Evolutionary conservation across 2,329 filamentous ascomycete genomes (phyloP).

Genomic region (Pseudopithomyces maydicus): DNA sequence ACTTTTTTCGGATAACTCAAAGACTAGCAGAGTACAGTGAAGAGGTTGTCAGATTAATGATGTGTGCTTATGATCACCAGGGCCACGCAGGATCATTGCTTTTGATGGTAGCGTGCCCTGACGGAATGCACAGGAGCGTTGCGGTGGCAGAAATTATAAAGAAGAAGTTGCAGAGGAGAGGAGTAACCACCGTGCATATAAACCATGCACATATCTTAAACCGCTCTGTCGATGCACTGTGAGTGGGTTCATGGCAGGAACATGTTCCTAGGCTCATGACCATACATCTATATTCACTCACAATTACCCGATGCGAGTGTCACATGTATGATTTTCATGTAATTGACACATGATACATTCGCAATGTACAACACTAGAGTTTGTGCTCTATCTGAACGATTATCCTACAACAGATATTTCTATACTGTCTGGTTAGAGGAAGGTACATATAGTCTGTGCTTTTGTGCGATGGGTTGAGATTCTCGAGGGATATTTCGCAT

Average conservation of each 20-base stretch:
- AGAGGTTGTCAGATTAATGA: neutral
- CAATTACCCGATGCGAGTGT: too few relatives aligned
- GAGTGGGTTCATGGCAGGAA: neutral
- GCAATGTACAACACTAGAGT: too few relatives aligned
- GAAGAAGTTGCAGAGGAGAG: conserved; percentile 20
- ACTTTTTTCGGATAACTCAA: neutral
- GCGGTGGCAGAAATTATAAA: conserved; percentile 33
- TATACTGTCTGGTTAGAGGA: neutral
- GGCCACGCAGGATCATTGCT: neutral
- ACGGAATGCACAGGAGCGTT: conserved; percentile 40
- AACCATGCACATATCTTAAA: conserved; percentile 34
- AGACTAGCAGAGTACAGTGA: neutral
- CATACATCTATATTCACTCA: too few relatives aligned
- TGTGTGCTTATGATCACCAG: conserved; percentile 4
- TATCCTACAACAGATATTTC: too few relatives aligned
- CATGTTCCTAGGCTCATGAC: too few relatives aligned
- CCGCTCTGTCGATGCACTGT: conserved; percentile 16
- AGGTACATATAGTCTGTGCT: neutral
- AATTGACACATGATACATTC: too few relatives aligned
- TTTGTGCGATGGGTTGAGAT: neutral
- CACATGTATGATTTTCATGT: too few relatives aligned
- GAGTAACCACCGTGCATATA: conserved; percentile 20
- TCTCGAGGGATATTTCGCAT: neutral
- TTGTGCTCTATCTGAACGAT: too few relatives aligned
- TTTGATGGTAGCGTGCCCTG: conserved; percentile 18